These are phyloP conservation scores for Solanum appendiculatum DNA, from an alignment of 257 asterid species.

Conservation along the genomic window DNA sequence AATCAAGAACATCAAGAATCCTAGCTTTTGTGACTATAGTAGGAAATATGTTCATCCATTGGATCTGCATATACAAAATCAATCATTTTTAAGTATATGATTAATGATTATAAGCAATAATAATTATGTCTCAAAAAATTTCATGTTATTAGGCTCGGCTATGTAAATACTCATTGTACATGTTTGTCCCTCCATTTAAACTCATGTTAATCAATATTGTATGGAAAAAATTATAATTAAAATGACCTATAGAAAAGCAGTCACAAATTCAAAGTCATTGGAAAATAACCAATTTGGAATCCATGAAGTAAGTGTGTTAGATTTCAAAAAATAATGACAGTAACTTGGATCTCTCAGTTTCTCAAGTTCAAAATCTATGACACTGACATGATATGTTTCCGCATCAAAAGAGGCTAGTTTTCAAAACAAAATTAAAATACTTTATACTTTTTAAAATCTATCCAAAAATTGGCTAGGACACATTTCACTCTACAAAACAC, in stretches of 20 bases:
- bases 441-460: background rate
- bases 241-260: too few species aligned
- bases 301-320: background rate
- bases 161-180: background rate
- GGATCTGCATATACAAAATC: constrained; percentile 21
- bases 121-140: background rate
- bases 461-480: background rate
- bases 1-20: constrained; percentile 36
- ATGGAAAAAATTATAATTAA: background rate
- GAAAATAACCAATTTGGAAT: too few species aligned
- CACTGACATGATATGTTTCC: background rate
- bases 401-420: background rate
- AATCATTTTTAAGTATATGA: background rate
- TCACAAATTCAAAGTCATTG: too few species aligned
- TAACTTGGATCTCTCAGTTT: background rate
- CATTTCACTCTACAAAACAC: background rate
- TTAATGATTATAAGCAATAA: background rate
- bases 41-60: constrained; percentile 55
- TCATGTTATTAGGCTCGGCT: background rate
- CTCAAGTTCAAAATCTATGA: too few species aligned
- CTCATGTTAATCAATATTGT: background rate
- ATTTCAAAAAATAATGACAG: too few species aligned
- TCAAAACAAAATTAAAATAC: background rate
- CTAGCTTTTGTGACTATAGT: constrained; percentile 40
- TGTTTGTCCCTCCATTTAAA: background rate